Percentiles rank a stretch among this genome's conserved stretches.
These are phyloP conservation scores for Panellus pusillus DNA, from an alignment of 768 basidiomycete genomes.

Conservation along the genomic window DNA sequence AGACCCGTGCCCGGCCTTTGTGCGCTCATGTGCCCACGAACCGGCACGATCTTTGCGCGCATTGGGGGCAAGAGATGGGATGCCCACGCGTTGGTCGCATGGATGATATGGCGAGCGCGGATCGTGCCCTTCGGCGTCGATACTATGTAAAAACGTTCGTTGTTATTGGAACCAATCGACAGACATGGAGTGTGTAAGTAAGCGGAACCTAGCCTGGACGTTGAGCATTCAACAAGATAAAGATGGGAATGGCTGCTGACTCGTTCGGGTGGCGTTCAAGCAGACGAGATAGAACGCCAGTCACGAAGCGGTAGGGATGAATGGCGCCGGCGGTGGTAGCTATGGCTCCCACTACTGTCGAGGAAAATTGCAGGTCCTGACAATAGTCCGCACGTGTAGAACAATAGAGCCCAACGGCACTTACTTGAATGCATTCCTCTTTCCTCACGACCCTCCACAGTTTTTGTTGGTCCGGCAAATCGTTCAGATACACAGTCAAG, in stretches of 20 bases:
- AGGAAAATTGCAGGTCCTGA: conserved; percentile 41
- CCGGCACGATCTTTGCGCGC: conserved; percentile 47
- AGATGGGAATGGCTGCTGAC: neutral
- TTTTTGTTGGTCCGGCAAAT: conserved; percentile 43
- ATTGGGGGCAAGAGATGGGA: conserved; percentile 51
- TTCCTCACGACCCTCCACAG: conserved; percentile 20
- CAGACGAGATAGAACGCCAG: conserved; percentile 40
- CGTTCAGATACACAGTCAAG: conserved; percentile 35
- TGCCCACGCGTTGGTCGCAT: conserved; percentile 67
- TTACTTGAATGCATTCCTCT: conserved; percentile 11
- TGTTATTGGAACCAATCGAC: conserved; percentile 31
- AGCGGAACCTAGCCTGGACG: conserved; percentile 34
- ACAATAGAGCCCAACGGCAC: too few species aligned
- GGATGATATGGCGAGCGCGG: conserved; percentile 49
- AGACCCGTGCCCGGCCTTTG: conserved; percentile 45
- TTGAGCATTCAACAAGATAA: neutral
- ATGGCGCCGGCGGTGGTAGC: conserved; percentile 42
- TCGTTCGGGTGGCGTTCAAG: conserved; percentile 33
- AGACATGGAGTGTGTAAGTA: conserved; percentile 48
- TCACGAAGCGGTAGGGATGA: conserved; percentile 55
- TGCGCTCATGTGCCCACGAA: conserved; percentile 49
- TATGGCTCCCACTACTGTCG: conserved; percentile 39
- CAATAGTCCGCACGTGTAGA: neutral
- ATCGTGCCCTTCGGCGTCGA: conserved; percentile 49
- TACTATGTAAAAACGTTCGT: conserved; percentile 37